Evolutionary conservation across 108 stramenopile genomes (phyloP), one percentile per base, ranked within the genome.

Genomic region (Cyclostephanos tholiformis): DNA sequence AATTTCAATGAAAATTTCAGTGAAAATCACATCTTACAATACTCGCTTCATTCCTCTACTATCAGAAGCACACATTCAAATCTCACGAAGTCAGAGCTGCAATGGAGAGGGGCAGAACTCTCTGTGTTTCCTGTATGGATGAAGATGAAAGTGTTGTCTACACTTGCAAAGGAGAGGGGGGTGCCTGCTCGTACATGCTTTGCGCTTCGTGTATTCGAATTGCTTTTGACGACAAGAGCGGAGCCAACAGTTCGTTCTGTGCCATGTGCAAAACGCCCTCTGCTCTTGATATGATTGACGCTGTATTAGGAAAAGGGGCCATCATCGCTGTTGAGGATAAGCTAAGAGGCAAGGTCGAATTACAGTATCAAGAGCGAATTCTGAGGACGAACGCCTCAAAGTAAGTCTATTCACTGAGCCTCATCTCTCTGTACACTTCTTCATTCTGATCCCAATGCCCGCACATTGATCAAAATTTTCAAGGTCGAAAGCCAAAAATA

Each of bases 251-350:
- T 35, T 65, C 48, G 4, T 76, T 67, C 23, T 82, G 84, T 41
- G 72, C 51, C 12, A 46, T 78, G 19, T 82, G 81, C 35, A 67
- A 74, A 32, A 43, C 23, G 29, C 76, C 81, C 30, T 55, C 67
- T 7, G 84, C 76, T 6, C 38, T 76, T 29, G 64, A 76, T 44
- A 85, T 85, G 77, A 69, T 85, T 22, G 56, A 55, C 20, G 57
- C 80, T 56, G 66, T 85, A n/a, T 67, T 69, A 46, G 84, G 84
- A 32, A 58, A 63, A 35, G 81, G 81, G 17, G 81, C 84, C 6
- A 67, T 82, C 23, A 72, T 69, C 22, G 80, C 74, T 38, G 77
- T 85, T 35, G 81, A 85, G 67, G 38, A 72, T 50, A 76, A 85
- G 49, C 27, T 85, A 13, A 77, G 81, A 52, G 29, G 29, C 25